Evolutionary conservation across 371 early-diverging fungal genomes (phyloP), one percentile per base, ranked within the genome.

Genomic region (Syncephalastrum contaminatum): DNA sequence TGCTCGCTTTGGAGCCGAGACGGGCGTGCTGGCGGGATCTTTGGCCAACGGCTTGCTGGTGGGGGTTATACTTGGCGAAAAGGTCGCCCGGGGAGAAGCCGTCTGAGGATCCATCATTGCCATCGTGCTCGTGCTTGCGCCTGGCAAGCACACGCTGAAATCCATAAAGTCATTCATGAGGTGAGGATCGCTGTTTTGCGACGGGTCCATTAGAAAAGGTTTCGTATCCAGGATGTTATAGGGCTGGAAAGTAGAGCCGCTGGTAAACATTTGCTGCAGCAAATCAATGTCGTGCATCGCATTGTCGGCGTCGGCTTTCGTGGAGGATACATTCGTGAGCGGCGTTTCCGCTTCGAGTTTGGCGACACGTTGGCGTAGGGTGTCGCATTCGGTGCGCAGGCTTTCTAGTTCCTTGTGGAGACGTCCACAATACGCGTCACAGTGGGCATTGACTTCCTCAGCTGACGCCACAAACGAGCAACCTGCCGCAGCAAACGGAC

Each of bases 401-500:
- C 70, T 60, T 2, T 66, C 50, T 1, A 79, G 54, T 39, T 60
- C 60, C 39, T 67, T 43, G 50, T 73, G 75, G 20, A 79, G 30
- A 57, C 65, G 61, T 14, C 74, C 74, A 19, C 80, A 79, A 18
- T 79, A 75, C 14, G 36, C 41, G 13, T 73, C 67, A 16, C 70
- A 66, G 46, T 79, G 80, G 13, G 40, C 53, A 5, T 62, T 62
- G 14, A 51, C 63, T 36, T 79, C 68, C 3, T 52, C 19, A 12
- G 63, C 27, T 0, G 76, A 72, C 4, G 67, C 76, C 5, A 73
- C 50, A 58, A 65, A 79, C 1, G 69, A 47, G 54, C 80, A 79
- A 0, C 80, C 80, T 60, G 67, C 69, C 10, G 43, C 20, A 1
- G 64, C 63, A 43, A 64, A 79, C 4, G 62, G 62, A 51, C 80